These are phyloP conservation scores for Pseudogymnoascus sp. DNA, from an alignment of 2,329 filamentous ascomycete species.

Conservation along the genomic window DNA sequence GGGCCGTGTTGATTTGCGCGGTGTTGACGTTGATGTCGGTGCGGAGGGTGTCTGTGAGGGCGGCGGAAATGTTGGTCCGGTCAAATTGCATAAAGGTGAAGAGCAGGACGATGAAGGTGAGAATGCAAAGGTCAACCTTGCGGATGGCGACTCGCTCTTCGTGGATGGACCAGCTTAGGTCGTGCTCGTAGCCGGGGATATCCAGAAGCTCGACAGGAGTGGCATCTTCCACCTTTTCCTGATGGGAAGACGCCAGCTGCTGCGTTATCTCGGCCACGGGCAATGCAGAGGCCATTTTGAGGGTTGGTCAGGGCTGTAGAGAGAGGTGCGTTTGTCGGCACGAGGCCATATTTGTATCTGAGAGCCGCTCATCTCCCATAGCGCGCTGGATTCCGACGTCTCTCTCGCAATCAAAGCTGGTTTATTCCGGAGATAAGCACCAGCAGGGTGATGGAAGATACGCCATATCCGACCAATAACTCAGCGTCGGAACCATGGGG, in stretches of 20 bases:
- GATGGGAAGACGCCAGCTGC: conserved; percentile 15
- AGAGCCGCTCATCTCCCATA: not conserved
- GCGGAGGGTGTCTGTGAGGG: conserved; percentile 25
- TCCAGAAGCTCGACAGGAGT: not conserved
- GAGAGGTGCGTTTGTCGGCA: not conserved
- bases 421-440: not conserved
- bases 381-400: not conserved
- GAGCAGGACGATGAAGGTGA: conserved; percentile 12
- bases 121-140: conserved; percentile 11
- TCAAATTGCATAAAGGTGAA: conserved; percentile 28
- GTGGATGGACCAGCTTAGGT: not conserved
- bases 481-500: not conserved
- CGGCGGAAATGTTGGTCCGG: conserved; percentile 25
- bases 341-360: not conserved
- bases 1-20: conserved; percentile 27
- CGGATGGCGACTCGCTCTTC: conserved; percentile 3
- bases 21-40: conserved; percentile 25
- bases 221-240: not conserved
- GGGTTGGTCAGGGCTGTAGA: not conserved
- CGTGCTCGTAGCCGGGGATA: conserved; percentile 10
- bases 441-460: not conserved
- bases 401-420: not conserved
- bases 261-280: conserved; percentile 33
- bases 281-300: conserved; percentile 25
- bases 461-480: conserved; percentile 3